These are phyloP conservation scores for Epichloe sp. DNA, from an alignment of 2,329 filamentous ascomycete species.

Conservation along the genomic window DNA sequence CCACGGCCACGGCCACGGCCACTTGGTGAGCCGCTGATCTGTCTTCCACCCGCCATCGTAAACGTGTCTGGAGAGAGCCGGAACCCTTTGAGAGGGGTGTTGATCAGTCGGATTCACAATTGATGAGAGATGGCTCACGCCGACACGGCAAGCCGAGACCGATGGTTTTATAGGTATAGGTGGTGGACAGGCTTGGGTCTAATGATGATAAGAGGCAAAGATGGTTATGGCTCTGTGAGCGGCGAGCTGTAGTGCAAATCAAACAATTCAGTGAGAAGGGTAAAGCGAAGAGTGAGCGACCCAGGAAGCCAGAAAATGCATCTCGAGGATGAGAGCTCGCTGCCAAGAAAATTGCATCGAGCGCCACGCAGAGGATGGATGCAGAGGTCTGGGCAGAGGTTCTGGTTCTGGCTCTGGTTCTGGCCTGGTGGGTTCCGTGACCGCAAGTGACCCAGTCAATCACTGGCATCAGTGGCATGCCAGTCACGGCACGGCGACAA, in stretches of 20 bases:
- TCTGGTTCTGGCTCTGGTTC: no score
- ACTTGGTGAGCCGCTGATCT: constrained; percentile 3
- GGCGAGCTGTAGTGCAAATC: neutral
- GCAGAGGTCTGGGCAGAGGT: no score
- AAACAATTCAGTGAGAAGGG: no score
- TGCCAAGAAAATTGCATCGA: no score
- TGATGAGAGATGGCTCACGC: neutral
- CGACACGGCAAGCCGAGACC: neutral
- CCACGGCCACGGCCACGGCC: constrained; percentile 5
- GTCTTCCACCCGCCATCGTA: constrained; percentile 3
- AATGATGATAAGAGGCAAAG: no score
- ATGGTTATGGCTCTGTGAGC: neutral
- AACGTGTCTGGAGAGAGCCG: neutral
- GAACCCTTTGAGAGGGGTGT: neutral
- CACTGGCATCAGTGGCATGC: no score
- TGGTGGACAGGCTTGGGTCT: no score
- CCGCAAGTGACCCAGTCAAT: no score
- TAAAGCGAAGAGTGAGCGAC: neutral
- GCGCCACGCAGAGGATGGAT: no score
- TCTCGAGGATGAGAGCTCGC: neutral
- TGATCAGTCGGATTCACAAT: neutral
- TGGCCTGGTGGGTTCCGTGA: no score
- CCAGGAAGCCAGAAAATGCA: neutral
- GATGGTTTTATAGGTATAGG: no score
- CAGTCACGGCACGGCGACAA: no score